Conservation (phyloP, 129 eudicot species). For the Daucus carota region DNA sequence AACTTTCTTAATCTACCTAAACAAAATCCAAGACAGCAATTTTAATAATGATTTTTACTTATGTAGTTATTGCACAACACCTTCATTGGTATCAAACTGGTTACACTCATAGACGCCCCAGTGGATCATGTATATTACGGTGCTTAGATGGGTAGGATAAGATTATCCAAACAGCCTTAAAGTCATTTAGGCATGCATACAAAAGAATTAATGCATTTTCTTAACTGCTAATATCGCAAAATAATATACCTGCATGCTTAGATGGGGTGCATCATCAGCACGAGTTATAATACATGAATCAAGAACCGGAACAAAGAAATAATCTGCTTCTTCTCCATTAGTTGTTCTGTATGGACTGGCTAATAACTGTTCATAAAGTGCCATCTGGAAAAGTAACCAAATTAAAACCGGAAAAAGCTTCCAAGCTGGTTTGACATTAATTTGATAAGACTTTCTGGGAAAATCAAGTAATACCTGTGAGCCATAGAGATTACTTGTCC, state of each 20-base stretch:
- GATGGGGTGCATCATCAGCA: constrained; percentile 96
- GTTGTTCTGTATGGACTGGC: constrained; percentile 80
- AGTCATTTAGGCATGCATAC: neutral
- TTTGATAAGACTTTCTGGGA: neutral
- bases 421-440: neutral
- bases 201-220: neutral
- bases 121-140: neutral
- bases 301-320: constrained; percentile 89
- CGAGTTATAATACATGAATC: constrained; percentile 94
- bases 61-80: neutral
- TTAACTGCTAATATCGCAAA: constrained; percentile 7
- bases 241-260: constrained; percentile 59
- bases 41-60: neutral
- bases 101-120: neutral
- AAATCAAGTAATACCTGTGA: constrained; percentile 61
- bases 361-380: constrained; percentile 74
- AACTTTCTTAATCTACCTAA: neutral
- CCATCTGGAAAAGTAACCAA: constrained; percentile 52
- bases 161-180: neutral
- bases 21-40: neutral
- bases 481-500: constrained; percentile 90
- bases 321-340: constrained; percentile 97
- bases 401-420: constrained; percentile 2
- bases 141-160: neutral
- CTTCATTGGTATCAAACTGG: neutral